phyloP scores from a whole-genome alignment of 352 stramenopile species.

The Pythium phragmiticola region DNA sequence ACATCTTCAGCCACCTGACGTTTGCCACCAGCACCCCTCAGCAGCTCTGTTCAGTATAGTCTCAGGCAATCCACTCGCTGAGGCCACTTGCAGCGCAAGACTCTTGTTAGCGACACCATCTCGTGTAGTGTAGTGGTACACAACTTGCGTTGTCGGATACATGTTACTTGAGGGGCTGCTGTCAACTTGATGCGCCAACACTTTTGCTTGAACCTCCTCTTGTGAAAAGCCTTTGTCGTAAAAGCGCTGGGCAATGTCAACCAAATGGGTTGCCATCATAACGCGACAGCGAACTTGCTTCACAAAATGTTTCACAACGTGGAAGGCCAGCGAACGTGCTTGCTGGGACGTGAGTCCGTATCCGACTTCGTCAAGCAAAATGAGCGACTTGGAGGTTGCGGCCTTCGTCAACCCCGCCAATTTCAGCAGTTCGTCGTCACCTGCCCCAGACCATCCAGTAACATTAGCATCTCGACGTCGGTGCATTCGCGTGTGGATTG shows the following conservation, averaged over 20 bases:
- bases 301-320: slow-evolving; percentile 30
- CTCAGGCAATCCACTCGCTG: slow-evolving; percentile 4
- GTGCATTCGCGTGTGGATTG: slow-evolving; percentile 72
- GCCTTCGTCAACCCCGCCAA: slow-evolving; percentile 32
- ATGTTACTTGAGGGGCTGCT: not conserved
- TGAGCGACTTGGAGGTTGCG: slow-evolving; percentile 33
- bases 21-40: not conserved
- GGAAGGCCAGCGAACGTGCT: slow-evolving; percentile 29
- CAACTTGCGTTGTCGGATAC: not conserved
- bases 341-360: slow-evolving; percentile 35
- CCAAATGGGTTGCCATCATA: slow-evolving; percentile 41
- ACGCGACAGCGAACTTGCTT: slow-evolving; percentile 31
- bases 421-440: slow-evolving; percentile 26
- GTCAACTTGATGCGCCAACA: slow-evolving; percentile 8
- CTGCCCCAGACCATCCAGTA: slow-evolving; percentile 14
- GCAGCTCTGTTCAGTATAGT: not conserved
- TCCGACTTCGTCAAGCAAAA: slow-evolving; percentile 49
- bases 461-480: slow-evolving; percentile 2
- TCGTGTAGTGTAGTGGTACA: slow-evolving; percentile 17
- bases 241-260: slow-evolving; percentile 20
- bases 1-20: too few relatives aligned
- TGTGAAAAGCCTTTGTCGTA: not conserved
- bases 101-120: slow-evolving; percentile 9
- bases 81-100: slow-evolving; percentile 15
- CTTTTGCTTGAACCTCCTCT: not conserved